Percentiles rank a stretch among this genome's conserved stretches.
phyloP scores from a whole-genome alignment of 108 stramenopile species.

The Conticribra weissflogii region DNA sequence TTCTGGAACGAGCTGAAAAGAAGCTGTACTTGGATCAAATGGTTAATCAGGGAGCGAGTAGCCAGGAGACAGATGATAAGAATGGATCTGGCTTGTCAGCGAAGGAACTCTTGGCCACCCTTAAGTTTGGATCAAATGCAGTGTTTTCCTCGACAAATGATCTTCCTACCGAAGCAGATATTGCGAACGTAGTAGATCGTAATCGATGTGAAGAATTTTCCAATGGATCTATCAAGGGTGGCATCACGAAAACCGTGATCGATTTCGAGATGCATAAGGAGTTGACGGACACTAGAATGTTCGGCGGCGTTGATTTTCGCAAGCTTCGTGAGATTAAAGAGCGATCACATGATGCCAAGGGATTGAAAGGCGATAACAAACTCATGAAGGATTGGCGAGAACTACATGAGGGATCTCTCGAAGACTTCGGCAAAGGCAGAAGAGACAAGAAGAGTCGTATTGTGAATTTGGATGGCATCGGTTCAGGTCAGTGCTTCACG shows the following conservation, averaged over 20 bases:
- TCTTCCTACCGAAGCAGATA: conserved; percentile 73
- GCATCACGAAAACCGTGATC: conserved; percentile 26
- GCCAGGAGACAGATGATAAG: conserved; percentile 61
- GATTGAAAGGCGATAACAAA: conserved; percentile 29
- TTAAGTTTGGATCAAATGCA: conserved; percentile 70
- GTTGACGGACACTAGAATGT: conserved; percentile 46
- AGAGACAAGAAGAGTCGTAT: conserved; percentile 60
- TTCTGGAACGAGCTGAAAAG: conserved; percentile 84
- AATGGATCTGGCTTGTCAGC: conserved; percentile 47
- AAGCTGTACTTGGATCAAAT: conserved; percentile 80
- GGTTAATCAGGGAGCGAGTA: conserved; percentile 65
- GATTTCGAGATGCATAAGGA: conserved; percentile 62
- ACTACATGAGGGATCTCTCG: conserved; percentile 29
- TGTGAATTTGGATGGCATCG: conserved; percentile 47
- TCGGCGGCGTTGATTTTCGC: conserved; percentile 63
- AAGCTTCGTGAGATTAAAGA: conserved; percentile 58
- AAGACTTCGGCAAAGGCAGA: conserved; percentile 47
- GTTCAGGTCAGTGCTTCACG: conserved; percentile 29
- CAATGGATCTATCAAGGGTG: conserved; percentile 53
- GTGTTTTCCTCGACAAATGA: conserved; percentile 58
- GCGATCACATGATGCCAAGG: conserved; percentile 28
- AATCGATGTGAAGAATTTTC: conserved; percentile 55
- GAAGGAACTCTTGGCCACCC: conserved; percentile 59
- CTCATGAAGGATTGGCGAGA: conserved; percentile 43
- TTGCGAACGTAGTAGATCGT: conserved; percentile 78